Conservation (phyloP, 441 rosid genomes). For the Viola pubescens region DNA sequence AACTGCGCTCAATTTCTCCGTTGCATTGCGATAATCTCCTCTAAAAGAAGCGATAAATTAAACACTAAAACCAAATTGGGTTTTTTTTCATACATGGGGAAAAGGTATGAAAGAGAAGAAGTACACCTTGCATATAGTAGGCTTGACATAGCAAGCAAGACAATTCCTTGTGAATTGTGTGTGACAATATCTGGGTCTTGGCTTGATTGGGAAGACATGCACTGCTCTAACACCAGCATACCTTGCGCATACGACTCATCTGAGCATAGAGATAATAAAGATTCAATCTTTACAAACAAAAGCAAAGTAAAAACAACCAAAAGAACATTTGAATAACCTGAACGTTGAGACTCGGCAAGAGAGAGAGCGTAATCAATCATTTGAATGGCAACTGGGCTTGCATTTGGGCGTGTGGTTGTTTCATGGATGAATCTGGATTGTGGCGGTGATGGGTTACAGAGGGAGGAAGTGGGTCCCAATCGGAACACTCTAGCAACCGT, state of each 20-base stretch:
- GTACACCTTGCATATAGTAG: constrained; percentile 55
- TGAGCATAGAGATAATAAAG: constrained; percentile 7
- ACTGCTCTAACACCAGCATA: constrained; percentile 74
- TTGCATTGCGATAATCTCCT: constrained; percentile 53
- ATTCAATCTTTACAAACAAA: not conserved
- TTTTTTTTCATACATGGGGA: not conserved
- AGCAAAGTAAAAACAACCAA: not conserved
- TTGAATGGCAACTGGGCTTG: constrained; percentile 65
- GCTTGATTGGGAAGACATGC: constrained; percentile 46
- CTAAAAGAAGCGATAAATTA: constrained; percentile 24
- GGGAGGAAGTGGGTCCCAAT: not conserved
- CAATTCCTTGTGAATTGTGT: constrained; percentile 53
- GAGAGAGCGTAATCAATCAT: constrained; percentile 86
- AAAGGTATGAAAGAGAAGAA: not conserved
- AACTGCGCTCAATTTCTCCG: constrained; percentile 50
- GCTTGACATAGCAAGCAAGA: constrained; percentile 78
- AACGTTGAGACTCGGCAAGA: constrained; percentile 52
- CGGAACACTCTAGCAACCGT: too few relatives aligned
- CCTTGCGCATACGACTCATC: constrained; percentile 78
- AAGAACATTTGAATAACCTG: constrained; percentile 35
- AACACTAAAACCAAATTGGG: not conserved
- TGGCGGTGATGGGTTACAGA: constrained; percentile 6
- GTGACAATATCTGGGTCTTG: constrained; percentile 32
- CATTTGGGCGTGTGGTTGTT: constrained; percentile 31
- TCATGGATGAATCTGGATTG: constrained; percentile 45